These are phyloP conservation scores for Diaporthe citri DNA, from an alignment of 2,329 filamentous ascomycete species.

Conservation along the genomic window DNA sequence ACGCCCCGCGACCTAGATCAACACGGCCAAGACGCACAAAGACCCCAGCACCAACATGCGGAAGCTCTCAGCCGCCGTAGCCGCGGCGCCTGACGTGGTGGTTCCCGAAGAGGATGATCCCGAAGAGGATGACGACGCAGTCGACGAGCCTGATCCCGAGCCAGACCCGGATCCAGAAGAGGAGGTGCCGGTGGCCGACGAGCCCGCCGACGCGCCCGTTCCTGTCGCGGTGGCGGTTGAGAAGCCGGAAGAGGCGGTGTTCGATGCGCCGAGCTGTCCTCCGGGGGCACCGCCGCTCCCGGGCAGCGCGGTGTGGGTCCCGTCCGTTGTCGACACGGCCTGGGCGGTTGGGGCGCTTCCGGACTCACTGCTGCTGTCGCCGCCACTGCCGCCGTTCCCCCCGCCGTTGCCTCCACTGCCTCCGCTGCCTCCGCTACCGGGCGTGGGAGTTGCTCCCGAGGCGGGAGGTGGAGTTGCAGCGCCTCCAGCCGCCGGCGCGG, in stretches of 20 bases:
- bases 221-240: constrained; percentile 14
- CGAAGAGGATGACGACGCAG: background rate
- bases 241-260: background rate
- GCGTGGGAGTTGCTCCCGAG: background rate
- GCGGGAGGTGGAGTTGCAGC: background rate
- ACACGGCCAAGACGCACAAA: background rate
- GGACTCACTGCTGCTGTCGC: background rate
- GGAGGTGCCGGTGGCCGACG: background rate
- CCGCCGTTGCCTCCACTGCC: background rate
- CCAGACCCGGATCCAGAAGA: background rate
- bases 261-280: constrained; percentile 2
- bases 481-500: background rate
- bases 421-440: background rate
- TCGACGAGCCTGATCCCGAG: constrained; percentile 1
- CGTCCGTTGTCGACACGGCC: background rate
- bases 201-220: background rate
- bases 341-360: constrained; percentile 10
- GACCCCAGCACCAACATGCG: background rate
- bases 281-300: background rate
- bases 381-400: background rate
- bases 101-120: constrained; percentile 1
- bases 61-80: background rate
- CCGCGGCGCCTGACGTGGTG: background rate
- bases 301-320: background rate
- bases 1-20: background rate